Conservation (phyloP, 169 alveolate genomes). For the Babesia gibsoni region DNA sequence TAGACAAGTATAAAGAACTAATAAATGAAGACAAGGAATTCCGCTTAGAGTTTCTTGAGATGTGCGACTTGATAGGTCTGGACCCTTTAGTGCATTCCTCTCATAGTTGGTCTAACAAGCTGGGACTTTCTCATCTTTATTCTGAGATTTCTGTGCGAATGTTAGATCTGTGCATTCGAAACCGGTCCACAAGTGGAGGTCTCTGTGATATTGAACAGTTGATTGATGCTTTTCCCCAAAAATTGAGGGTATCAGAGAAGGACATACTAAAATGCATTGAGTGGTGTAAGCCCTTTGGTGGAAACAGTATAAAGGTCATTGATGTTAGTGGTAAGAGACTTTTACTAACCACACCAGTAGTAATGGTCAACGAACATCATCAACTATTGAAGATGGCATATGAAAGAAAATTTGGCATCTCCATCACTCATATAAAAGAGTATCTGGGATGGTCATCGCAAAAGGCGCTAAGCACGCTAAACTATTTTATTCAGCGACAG, state of each 20-base stretch:
- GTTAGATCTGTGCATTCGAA: constrained; percentile 39
- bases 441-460: constrained; percentile 12
- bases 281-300: constrained; percentile 25
- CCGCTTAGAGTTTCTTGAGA: constrained; percentile 46
- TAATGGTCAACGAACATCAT: not conserved
- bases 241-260: constrained; percentile 2
- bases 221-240: constrained; percentile 15
- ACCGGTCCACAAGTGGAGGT: constrained; percentile 50
- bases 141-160: constrained; percentile 10
- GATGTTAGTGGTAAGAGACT: constrained; percentile 13
- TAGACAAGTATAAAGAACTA: constrained; percentile 12
- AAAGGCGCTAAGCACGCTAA: constrained; percentile 11
- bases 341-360: constrained; percentile 31
- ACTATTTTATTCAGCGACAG: constrained; percentile 23
- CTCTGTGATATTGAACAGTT: constrained; percentile 21
- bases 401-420: constrained; percentile 12
- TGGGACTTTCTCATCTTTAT: constrained; percentile 13
- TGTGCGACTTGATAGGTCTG: constrained; percentile 37
- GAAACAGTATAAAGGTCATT: constrained; percentile 10
- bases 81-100: constrained; percentile 25
- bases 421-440: not conserved
- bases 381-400: constrained; percentile 7
- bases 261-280: constrained; percentile 18
- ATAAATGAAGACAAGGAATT: constrained; percentile 35
- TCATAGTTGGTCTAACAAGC: not conserved